These are phyloP conservation scores for Vitis hybrid DNA, from an alignment of 177 flowering plant species.

Conservation along the genomic window DNA sequence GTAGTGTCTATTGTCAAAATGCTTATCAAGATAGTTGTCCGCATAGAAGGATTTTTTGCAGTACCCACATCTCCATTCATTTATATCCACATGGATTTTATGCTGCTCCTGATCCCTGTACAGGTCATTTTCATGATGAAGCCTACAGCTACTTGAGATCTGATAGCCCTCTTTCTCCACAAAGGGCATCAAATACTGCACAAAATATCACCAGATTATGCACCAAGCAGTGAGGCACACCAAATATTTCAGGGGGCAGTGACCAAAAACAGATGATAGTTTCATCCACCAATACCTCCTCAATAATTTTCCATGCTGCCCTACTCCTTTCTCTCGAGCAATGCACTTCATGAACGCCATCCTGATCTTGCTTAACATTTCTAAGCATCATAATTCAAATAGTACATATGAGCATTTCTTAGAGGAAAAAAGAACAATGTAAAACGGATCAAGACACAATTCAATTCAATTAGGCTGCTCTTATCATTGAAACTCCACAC, in stretches of 20 bases:
- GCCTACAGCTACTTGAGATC: conserved; percentile 61
- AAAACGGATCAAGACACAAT: background rate
- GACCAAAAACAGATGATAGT: background rate
- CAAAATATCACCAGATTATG: background rate
- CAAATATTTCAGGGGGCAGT: background rate
- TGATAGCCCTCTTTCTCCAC: conserved; percentile 65
- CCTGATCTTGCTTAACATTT: conserved; percentile 18
- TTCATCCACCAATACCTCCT: conserved; percentile 49
- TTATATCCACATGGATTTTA: conserved; percentile 60
- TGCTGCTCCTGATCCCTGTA: conserved; percentile 87
- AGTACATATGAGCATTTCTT: background rate
- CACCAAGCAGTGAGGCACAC: too few relatives aligned
- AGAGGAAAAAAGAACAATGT: background rate
- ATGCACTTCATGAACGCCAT: conserved; percentile 53
- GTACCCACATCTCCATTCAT: conserved; percentile 89
- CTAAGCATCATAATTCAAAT: conserved; percentile 11
- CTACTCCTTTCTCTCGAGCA: conserved; percentile 91
- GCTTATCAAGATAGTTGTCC: conserved; percentile 77
- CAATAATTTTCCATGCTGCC: conserved; percentile 74
- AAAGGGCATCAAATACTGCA: conserved; percentile 87
- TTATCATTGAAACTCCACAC: too few relatives aligned
- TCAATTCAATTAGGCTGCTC: too few relatives aligned
- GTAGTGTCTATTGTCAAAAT: conserved; percentile 78
- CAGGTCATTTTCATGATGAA: conserved; percentile 73
- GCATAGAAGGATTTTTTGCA: conserved; percentile 76